Evolutionary conservation across 495 filamentous ascomycete species (phyloP), one percentile per base, ranked within the genome.

Genomic region (Daldinia childiae): DNA sequence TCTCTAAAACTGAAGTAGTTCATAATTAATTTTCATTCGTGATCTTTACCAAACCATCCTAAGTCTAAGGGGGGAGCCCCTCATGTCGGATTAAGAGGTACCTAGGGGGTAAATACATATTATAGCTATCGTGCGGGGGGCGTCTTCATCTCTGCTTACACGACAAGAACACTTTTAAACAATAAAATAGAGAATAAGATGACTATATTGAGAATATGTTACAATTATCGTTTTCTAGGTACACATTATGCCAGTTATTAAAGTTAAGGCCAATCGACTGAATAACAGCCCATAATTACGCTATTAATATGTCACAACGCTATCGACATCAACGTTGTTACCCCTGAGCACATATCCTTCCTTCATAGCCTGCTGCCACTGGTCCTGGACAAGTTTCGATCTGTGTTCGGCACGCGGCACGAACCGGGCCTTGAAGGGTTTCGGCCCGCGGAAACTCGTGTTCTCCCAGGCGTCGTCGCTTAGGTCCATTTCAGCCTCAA

Each of bases 311-410:
- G 27, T n/a, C 19, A 59, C 34, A 15, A 59, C 43, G 6, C 64
- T 39, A 32, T 60, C 39, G 29, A 68, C 57, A 55, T 68, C 48
- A 8, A 68, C 63, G 6, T 7, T 30, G 14, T 36, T 38, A 19
- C 64, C 68, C 29, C 64, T 32, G 19, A 71, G 57, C 43, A 43
- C 58, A 30, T 60, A 71, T 19, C 68, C 68, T 41, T 79, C 68
- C 59, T 73, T 75, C 65, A 71, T 64, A 19, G 73, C 61, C 3
- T 4, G 29, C 32, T 64, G 56, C 77, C 77, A 79, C 64, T 74
- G 68, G 8, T 59, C 26, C 66, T 76, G 62, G 30, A 79, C 59
- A 17, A 72, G 45, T 27, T 63, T 24, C 6, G 56, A 7, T 26
- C 66, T 71, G 21, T 65, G 19, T 27, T 62, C 58, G 43, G 55